A percentile compares a stretch with the other conserved stretches of the same genome.
Evolutionary conservation across 106 monocot species (phyloP).

Genomic region (Platanthera zijinensis): DNA sequence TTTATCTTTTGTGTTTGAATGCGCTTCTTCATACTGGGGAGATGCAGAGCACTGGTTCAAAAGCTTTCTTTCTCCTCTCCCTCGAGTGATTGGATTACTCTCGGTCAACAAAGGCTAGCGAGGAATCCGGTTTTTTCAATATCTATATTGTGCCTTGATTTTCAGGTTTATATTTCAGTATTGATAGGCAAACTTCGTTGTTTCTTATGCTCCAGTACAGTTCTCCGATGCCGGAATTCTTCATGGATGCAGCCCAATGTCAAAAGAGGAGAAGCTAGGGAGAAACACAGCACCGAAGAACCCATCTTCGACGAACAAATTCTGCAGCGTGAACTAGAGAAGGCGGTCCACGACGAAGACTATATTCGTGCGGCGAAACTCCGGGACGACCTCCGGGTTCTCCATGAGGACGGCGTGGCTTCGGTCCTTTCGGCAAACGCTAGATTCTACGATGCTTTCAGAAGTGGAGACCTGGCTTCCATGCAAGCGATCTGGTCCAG

Average conservation of each 20-base stretch:
- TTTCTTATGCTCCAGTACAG: background rate
- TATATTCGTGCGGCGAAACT: conserved; percentile 76
- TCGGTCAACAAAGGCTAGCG: no score
- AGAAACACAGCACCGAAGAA: conserved; percentile 32
- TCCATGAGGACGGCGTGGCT: conserved; percentile 77
- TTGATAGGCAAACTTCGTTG: no score
- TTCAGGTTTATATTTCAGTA: no score
- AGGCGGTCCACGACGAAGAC: conserved; percentile 79
- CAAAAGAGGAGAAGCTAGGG: conserved; percentile 57
- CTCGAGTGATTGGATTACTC: no score
- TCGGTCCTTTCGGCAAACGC: conserved; percentile 63
- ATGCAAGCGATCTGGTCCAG: conserved; percentile 85
- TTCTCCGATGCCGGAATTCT: background rate
- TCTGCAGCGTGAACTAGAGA: conserved; percentile 56
- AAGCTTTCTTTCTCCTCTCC: no score
- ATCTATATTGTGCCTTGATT: no score
- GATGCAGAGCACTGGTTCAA: no score
- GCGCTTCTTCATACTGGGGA: no score
- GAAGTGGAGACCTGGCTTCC: conserved; percentile 67
- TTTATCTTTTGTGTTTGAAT: no score
- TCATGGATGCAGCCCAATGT: conserved; percentile 18
- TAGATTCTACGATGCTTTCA: conserved; percentile 82
- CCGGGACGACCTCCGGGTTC: conserved; percentile 52
- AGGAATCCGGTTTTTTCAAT: no score
- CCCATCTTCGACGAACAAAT: conserved; percentile 50